Evolutionary conservation across 1,284 basidiomycete genomes (phyloP), one percentile per base, ranked within the genome.

Genomic region (Apiotrichum gracile): DNA sequence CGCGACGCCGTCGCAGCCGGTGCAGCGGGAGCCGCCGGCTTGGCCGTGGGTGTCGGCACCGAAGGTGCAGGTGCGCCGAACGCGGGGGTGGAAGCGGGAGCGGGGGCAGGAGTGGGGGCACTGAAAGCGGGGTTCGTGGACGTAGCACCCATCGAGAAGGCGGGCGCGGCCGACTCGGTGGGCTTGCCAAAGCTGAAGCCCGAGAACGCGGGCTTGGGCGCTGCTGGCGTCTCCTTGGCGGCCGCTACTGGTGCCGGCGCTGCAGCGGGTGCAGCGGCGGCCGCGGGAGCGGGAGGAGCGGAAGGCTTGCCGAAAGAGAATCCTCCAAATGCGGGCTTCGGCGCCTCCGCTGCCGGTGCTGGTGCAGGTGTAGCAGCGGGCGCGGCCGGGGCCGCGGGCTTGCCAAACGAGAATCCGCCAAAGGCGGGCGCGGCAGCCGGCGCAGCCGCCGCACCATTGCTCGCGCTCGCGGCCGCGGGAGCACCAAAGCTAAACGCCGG

Each of bases 151-250:
- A n/a, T n/a, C n/a, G n/a, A n/a, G n/a, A n/a, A n/a, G n/a, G n/a
- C n/a, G n/a, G n/a, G n/a, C n/a, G n/a, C n/a, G n/a, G n/a, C n/a
- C n/a, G n/a, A n/a, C n/a, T n/a, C n/a, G n/a, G n/a, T 14, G 13
- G 45, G 29, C 24, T 31, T 22, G 47, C 54, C 54, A 26, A 61
- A 58, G 22, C 51, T 50, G 49, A 70, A 70, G 16, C 63, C 62
- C 25, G 60, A 53, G 19, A 64, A 66, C 5, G 54, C 40, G 12
- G 57, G 19, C 33, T 52, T 52, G 45, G 60, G 47, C 0, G 62
- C 51, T n/a, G 63, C 47, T 16, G 42, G 34, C 5, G 38, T 34
- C 12, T 56, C 31, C 31, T 52, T 19, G 7, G 59, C 22, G 16
- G 55, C 16, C 6, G 24, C 29, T 29, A 19, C 52, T 49, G 47